These are phyloP conservation scores for Sporothrix pseudoabietina DNA, from an alignment of 2,329 filamentous ascomycete genomes.

Conservation along the genomic window DNA sequence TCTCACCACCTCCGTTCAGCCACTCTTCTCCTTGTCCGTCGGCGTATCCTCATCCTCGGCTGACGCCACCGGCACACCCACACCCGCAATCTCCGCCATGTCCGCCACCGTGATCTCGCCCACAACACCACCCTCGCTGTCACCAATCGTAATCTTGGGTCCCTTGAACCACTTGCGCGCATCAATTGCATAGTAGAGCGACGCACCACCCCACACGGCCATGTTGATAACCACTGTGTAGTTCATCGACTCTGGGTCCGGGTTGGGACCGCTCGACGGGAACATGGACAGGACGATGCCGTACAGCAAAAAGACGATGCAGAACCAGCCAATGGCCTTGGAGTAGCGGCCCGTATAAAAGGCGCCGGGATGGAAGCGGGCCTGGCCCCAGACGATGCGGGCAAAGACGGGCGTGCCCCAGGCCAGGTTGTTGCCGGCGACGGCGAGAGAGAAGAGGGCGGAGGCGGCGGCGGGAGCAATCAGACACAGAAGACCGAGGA, in stretches of 20 bases:
- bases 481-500: slow-evolving; percentile 60
- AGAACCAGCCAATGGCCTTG: slow-evolving; percentile 54
- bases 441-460: slow-evolving; percentile 61
- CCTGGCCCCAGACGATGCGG: slow-evolving; percentile 59
- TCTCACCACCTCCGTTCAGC: neutral
- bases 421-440: slow-evolving; percentile 63
- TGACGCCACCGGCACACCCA: neutral
- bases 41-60: neutral
- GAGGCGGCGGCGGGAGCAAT: slow-evolving; percentile 60
- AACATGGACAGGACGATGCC: slow-evolving; percentile 62
- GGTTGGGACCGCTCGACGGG: slow-evolving; percentile 56
- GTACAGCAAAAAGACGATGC: slow-evolving; percentile 58
- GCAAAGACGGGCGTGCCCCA: slow-evolving; percentile 62
- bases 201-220: slow-evolving; percentile 58
- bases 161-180: slow-evolving; percentile 63
- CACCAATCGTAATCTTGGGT: slow-evolving; percentile 58
- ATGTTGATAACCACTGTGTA: slow-evolving; percentile 65
- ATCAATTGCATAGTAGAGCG: slow-evolving; percentile 58
- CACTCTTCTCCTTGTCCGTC: slow-evolving; percentile 27
- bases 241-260: slow-evolving; percentile 57
- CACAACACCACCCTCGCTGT: slow-evolving; percentile 25
- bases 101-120: neutral
- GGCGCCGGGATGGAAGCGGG: slow-evolving; percentile 59
- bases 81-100: neutral
- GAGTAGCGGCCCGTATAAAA: slow-evolving; percentile 61